These are phyloP conservation scores for Epichloe sp. DNA, from an alignment of 2,329 filamentous ascomycete genomes.

Conservation along the genomic window DNA sequence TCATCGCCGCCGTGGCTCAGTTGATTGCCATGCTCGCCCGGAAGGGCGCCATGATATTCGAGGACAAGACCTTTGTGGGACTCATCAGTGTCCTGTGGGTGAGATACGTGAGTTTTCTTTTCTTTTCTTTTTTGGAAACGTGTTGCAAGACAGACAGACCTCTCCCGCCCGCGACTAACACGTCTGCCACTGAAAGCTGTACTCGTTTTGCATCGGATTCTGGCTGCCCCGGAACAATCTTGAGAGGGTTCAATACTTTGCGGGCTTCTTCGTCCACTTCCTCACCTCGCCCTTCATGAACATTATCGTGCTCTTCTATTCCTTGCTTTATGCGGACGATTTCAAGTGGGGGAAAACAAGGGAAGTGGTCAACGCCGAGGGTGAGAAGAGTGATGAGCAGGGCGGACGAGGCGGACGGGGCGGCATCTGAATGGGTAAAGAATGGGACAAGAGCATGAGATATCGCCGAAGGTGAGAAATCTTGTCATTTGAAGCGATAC, in stretches of 20 bases:
- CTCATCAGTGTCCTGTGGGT: constrained; percentile 24
- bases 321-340: constrained; percentile 28
- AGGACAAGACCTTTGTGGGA: constrained; percentile 22
- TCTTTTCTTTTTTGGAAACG: too few relatives aligned
- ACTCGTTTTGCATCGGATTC: constrained; percentile 28
- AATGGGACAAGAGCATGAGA: too few relatives aligned
- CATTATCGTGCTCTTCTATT: constrained; percentile 28
- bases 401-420: not conserved
- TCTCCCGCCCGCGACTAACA: not conserved
- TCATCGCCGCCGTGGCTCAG: constrained; percentile 26
- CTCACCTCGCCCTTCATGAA: constrained; percentile 28
- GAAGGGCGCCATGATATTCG: constrained; percentile 19
- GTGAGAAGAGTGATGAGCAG: not conserved
- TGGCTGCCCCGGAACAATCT: constrained; percentile 27
- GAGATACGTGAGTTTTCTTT: constrained; percentile 24
- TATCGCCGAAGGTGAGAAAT: too few relatives aligned
- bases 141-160: not conserved
- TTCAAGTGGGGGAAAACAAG: constrained; percentile 36
- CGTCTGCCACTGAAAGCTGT: constrained; percentile 15
- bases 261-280: constrained; percentile 25
- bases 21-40: constrained; percentile 22
- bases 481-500: too few relatives aligned
- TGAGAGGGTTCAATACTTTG: constrained; percentile 25
- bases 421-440: not conserved
- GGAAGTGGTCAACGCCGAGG: constrained; percentile 15